These are phyloP conservation scores for Cystofilobasidium bisporidii DNA, from an alignment of 768 basidiomycete genomes.

Conservation along the genomic window DNA sequence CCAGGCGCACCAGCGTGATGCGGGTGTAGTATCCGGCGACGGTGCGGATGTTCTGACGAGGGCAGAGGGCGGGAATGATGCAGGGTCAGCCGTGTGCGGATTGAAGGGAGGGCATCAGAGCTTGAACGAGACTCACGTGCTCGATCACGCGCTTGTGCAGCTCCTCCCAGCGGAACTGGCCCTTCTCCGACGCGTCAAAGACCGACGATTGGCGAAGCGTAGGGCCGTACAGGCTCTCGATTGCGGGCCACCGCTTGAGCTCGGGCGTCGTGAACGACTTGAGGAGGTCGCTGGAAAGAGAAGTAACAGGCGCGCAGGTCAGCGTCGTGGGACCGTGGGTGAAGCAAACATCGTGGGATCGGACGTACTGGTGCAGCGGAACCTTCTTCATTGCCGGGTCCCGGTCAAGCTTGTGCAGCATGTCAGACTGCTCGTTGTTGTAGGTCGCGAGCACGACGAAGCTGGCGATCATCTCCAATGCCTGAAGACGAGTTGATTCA, in stretches of 20 bases:
- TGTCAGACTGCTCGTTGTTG: slow-evolving; percentile 94
- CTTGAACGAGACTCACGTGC: slow-evolving; percentile 57
- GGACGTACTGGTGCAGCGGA: slow-evolving; percentile 66
- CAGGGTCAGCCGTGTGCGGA: neutral
- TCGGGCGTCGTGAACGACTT: slow-evolving; percentile 41
- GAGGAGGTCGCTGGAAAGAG: slow-evolving; percentile 39
- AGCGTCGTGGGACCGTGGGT: too few species aligned
- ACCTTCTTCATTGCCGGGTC: slow-evolving; percentile 72
- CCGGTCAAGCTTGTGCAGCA: slow-evolving; percentile 75
- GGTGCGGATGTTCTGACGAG: slow-evolving; percentile 78
- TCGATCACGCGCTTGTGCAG: slow-evolving; percentile 92
- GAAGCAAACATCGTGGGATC: too few species aligned
- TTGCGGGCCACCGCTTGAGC: slow-evolving; percentile 83
- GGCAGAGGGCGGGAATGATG: neutral
- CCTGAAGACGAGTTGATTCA: slow-evolving; percentile 44
- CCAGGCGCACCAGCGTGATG: slow-evolving; percentile 72
- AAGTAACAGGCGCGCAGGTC: slow-evolving; percentile 75
- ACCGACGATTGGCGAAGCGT: slow-evolving; percentile 70
- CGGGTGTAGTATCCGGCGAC: slow-evolving; percentile 90
- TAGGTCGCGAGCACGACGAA: slow-evolving; percentile 88
- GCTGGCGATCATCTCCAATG: slow-evolving; percentile 87
- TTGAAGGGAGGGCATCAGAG: neutral
- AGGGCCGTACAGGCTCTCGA: slow-evolving; percentile 75
- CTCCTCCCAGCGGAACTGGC: slow-evolving; percentile 77
- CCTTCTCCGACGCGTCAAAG: slow-evolving; percentile 47